Evolutionary conservation across 768 basidiomycete genomes (phyloP).

Genomic region (Cystobasidium ongulense): DNA sequence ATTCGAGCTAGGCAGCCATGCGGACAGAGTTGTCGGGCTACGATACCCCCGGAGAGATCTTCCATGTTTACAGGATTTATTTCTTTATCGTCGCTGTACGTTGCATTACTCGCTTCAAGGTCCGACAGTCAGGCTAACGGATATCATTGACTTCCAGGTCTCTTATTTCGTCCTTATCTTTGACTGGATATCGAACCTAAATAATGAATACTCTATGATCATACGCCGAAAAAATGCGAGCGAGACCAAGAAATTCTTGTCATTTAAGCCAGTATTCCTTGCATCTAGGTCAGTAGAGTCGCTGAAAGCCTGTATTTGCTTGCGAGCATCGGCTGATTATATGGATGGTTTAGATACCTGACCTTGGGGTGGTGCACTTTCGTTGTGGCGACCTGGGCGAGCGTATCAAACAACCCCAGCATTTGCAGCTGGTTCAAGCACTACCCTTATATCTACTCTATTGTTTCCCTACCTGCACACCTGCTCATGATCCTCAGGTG

Average conservation of each 20-base stretch:
- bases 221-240: neutral
- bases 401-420: neutral
- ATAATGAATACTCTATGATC: neutral
- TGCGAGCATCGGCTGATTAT: neutral
- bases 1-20: neutral
- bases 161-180: constrained; percentile 4
- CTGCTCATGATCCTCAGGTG: constrained; percentile 14
- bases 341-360: neutral
- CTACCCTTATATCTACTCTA: constrained; percentile 1
- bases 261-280: constrained; percentile 1
- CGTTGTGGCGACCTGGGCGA: constrained; percentile 1
- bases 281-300: neutral
- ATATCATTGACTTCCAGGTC: too few species aligned
- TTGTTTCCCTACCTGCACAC: constrained; percentile 2
- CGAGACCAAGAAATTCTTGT: neutral
- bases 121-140: too few species aligned
- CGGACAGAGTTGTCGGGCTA: neutral
- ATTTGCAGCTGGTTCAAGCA: constrained; percentile 4
- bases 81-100: neutral
- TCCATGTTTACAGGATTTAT: neutral
- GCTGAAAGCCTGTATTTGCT: neutral
- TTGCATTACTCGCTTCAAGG: neutral
- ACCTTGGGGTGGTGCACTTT: constrained; percentile 10
- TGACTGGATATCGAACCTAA: constrained; percentile 11
- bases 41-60: neutral